Evolutionary conservation across 805 yeast genomes (phyloP).

Genomic region (Candida sithepensis): DNA sequence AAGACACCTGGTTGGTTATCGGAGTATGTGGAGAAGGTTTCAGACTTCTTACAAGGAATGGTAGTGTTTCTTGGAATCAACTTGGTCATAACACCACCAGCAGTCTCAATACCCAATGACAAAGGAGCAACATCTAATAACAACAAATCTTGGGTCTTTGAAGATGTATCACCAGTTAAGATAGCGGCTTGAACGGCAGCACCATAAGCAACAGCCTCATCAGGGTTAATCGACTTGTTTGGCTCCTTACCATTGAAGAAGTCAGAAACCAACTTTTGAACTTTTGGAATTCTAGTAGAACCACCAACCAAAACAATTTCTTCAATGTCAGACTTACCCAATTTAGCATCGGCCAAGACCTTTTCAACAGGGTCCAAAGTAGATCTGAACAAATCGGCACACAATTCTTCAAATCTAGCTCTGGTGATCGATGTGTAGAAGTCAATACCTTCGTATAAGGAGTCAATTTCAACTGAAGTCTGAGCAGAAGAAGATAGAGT

Average conservation of each 20-base stretch:
- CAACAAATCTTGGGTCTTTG: conserved; percentile 93
- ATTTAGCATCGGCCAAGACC: conserved; percentile 85
- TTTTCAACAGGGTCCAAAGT: conserved; percentile 94
- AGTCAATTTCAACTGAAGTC: conserved; percentile 93
- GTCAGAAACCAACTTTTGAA: conserved; percentile 92
- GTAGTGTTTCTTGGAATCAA: conserved; percentile 74
- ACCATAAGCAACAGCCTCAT: conserved; percentile 99
- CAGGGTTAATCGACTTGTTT: conserved; percentile 94
- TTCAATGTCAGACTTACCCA: conserved; percentile 85
- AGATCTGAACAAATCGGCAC: conserved; percentile 91
- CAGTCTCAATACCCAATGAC: conserved; percentile 79
- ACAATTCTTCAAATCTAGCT: conserved; percentile 96
- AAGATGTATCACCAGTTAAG: conserved; percentile 91
- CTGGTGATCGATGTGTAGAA: conserved; percentile 95
- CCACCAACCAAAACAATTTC: conserved; percentile 97
- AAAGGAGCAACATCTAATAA: conserved; percentile 95
- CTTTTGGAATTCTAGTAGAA: conserved; percentile 97
- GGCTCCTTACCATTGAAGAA: conserved; percentile 98
- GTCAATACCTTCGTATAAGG: conserved; percentile 91
- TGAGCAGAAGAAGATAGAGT: conserved; percentile 94
- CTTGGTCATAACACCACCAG: conserved; percentile 80
- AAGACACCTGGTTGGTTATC: conserved; percentile 87
- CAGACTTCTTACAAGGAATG: conserved; percentile 72
- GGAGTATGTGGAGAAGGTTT: conserved; percentile 74
- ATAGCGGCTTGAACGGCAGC: conserved; percentile 99